A percentile compares a stretch with the other conserved stretches of the same genome.
phyloP scores from a whole-genome alignment of 768 basidiomycete species.

The Imleria badia region DNA sequence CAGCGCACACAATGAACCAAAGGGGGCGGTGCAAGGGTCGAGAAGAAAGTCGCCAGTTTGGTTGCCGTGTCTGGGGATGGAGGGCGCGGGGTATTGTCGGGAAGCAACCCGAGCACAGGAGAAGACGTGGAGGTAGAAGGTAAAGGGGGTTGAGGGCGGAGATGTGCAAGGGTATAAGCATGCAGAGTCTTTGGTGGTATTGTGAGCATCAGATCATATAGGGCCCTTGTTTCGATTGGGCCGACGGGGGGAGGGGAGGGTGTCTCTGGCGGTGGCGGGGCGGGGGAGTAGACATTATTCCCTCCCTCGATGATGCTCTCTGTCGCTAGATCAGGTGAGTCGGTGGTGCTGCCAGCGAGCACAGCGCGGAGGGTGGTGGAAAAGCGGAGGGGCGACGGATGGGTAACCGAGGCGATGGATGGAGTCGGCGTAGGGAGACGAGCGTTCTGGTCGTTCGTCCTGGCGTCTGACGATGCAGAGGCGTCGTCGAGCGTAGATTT shows the following conservation, averaged over 20 bases:
- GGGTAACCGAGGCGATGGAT: conserved; percentile 39
- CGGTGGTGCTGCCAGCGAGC: conserved; percentile 22
- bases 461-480: conserved; percentile 4
- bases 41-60: conserved; percentile 58
- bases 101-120: conserved; percentile 13
- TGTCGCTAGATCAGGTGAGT: conserved; percentile 11
- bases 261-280: conserved; percentile 30
- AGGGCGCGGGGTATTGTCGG: conserved; percentile 10
- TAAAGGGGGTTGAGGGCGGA: conserved; percentile 28
- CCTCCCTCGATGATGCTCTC: conserved; percentile 8
- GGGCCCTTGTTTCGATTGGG: conserved; percentile 41
- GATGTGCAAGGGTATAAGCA: conserved; percentile 54
- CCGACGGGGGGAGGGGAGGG: conserved; percentile 38
- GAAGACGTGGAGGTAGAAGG: conserved; percentile 8
- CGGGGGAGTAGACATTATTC: conserved; percentile 7
- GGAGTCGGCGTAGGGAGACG: conserved; percentile 58
- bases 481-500: conserved; percentile 25
- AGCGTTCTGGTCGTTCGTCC: conserved; percentile 2
- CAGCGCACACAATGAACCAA: conserved; percentile 73
- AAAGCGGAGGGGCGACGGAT: conserved; percentile 24
- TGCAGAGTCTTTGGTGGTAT: conserved; percentile 70
- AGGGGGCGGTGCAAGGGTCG: conserved; percentile 62
- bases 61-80: conserved; percentile 42
- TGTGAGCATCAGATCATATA: conserved; percentile 53
- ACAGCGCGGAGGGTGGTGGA: conserved; percentile 13